Percentiles rank a stretch among this genome's conserved stretches.
phyloP scores from a whole-genome alignment of 2,329 filamentous ascomycete species.

The Calonectria fujianensis region DNA sequence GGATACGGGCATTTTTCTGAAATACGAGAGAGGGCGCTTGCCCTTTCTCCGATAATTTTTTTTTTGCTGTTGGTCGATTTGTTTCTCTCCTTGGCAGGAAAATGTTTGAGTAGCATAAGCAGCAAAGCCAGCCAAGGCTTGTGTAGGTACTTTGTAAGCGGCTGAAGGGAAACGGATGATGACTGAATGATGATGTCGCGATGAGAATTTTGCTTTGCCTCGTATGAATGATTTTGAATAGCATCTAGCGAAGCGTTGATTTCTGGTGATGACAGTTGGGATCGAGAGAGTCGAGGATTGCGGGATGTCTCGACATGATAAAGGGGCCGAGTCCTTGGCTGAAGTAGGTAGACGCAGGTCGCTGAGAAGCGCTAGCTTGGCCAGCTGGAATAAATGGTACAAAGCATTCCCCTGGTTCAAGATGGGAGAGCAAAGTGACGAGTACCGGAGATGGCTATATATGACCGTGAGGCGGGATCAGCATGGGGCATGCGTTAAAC shows the following conservation, averaged over 20 bases:
- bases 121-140: conserved; percentile 49
- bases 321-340: conserved; percentile 17
- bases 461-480: conserved; percentile 36
- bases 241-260: conserved; percentile 33
- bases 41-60: conserved; percentile 42
- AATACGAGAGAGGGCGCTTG: conserved; percentile 50
- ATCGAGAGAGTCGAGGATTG: conserved; percentile 40
- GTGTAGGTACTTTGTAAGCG: conserved; percentile 54
- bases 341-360: conserved; percentile 26
- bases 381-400: conserved; percentile 21
- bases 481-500: conserved; percentile 34
- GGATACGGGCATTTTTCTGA: conserved; percentile 46
- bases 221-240: conserved; percentile 37
- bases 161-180: conserved; percentile 55
- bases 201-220: conserved; percentile 50
- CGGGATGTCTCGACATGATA: conserved; percentile 14
- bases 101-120: conserved; percentile 53
- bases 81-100: conserved; percentile 50
- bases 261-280: conserved; percentile 8
- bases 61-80: conserved; percentile 45
- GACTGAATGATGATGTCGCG: conserved; percentile 57
- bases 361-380: conserved; percentile 9
- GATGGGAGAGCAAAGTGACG: conserved; percentile 20
- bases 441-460: conserved; percentile 30
- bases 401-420: conserved; percentile 33